Evolutionary conservation across 805 yeast species (phyloP).

Genomic region (Cyberlindnera subsufficiens): DNA sequence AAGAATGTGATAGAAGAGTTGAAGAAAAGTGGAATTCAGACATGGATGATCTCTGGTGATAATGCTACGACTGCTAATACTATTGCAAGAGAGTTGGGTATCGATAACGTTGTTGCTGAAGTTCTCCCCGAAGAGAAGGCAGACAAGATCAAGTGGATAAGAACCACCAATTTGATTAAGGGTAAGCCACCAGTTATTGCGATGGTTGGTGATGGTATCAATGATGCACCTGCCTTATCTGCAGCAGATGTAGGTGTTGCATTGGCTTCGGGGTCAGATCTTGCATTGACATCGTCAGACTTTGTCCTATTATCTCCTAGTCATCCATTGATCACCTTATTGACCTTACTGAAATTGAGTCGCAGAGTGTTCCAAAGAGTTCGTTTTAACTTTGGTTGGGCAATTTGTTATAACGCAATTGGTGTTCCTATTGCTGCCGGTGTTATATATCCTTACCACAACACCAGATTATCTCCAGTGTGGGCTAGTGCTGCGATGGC

Average conservation of each 20-base stretch:
- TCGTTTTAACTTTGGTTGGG: slow-evolving; percentile 55
- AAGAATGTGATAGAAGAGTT: slow-evolving; percentile 40
- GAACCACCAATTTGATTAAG: slow-evolving; percentile 29
- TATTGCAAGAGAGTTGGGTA: slow-evolving; percentile 59
- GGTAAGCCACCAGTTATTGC: slow-evolving; percentile 33
- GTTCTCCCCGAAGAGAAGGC: slow-evolving; percentile 75
- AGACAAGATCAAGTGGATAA: slow-evolving; percentile 49
- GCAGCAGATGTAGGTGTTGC: slow-evolving; percentile 76
- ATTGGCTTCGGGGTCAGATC: slow-evolving; percentile 68
- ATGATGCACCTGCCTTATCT: slow-evolving; percentile 77
- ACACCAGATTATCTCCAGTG: slow-evolving; percentile 52
- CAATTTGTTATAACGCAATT: slow-evolving; percentile 47
- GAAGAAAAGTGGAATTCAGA: slow-evolving; percentile 37
- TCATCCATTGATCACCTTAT: slow-evolving; percentile 44
- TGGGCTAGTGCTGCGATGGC: slow-evolving; percentile 72
- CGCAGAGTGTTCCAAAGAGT: slow-evolving; percentile 46
- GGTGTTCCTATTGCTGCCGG: slow-evolving; percentile 68
- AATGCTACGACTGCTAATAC: slow-evolving; percentile 61
- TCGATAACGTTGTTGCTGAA: slow-evolving; percentile 56
- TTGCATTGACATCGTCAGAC: slow-evolving; percentile 70
- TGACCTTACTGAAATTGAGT: slow-evolving; percentile 49
- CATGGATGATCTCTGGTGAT: slow-evolving; percentile 80
- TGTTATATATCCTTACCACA: slow-evolving; percentile 49
- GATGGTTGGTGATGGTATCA: slow-evolving; percentile 82
- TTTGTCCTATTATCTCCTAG: slow-evolving; percentile 57